phyloP scores from a whole-genome alignment of 352 stramenopile genomes.

The Hyphochytrium catenoides region DNA sequence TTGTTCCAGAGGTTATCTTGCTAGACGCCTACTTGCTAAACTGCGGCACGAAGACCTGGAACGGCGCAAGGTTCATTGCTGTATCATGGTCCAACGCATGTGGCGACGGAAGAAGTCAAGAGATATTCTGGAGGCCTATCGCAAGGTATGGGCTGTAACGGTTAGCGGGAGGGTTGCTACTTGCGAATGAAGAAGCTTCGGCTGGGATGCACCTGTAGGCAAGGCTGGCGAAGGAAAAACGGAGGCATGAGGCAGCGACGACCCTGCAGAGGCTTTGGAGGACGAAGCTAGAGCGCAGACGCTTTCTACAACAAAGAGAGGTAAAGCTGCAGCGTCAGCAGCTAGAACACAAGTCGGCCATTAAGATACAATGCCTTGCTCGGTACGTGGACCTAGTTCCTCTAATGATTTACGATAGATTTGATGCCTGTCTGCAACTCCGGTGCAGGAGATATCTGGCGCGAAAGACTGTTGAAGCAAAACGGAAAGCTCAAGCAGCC shows the following conservation, averaged over 20 bases:
- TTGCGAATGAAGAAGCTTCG: slow-evolving; percentile 5
- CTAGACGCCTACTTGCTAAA: not conserved
- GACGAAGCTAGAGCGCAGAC: slow-evolving; percentile 17
- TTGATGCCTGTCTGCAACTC: too few relatives aligned
- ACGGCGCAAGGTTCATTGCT: slow-evolving; percentile 1
- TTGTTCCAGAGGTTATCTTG: slow-evolving; percentile 2
- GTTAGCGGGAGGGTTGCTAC: not conserved
- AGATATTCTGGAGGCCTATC: slow-evolving; percentile 2
- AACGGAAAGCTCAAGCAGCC: slow-evolving; percentile 15
- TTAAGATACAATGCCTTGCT: slow-evolving; percentile 27
- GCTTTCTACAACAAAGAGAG: slow-evolving; percentile 10
- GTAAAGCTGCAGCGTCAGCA: slow-evolving; percentile 13
- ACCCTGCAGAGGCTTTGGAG: slow-evolving; percentile 52
- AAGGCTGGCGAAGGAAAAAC: slow-evolving; percentile 1
- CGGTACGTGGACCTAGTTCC: too few relatives aligned
- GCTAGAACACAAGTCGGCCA: slow-evolving; percentile 20
- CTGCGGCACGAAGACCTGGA: not conserved
- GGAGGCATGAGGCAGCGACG: slow-evolving; percentile 7
- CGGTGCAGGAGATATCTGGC: slow-evolving; percentile 19
- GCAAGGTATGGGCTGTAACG: not conserved
- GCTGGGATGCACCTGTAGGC: not conserved
- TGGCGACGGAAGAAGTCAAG: slow-evolving; percentile 3
- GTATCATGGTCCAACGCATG: slow-evolving; percentile 4
- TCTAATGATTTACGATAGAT: too few relatives aligned
- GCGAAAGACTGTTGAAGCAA: slow-evolving; percentile 14